A percentile compares a stretch with the other conserved stretches of the same genome.
Evolutionary conservation across 129 eudicot genomes (phyloP).

Genomic region (Flaveria bidentis): DNA sequence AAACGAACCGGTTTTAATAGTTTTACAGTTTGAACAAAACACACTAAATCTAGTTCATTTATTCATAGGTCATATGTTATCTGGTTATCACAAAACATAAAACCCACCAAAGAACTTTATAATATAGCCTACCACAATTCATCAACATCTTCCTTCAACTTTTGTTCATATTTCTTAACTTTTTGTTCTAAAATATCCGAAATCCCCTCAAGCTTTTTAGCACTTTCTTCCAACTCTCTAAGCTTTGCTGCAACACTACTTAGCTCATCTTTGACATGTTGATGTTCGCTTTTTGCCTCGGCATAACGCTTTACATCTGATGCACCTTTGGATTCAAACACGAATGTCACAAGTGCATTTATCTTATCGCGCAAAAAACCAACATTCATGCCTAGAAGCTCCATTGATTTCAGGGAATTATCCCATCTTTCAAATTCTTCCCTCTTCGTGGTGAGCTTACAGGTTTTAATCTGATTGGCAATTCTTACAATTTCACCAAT

Average conservation of each 20-base stretch:
- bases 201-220: conserved; percentile 34
- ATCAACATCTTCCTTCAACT: conserved; percentile 56
- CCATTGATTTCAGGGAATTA: conserved; percentile 56
- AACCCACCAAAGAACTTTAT: too few species aligned
- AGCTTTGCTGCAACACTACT: conserved; percentile 46
- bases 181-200: conserved; percentile 41
- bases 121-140: conserved; percentile 49
- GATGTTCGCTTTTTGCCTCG: conserved; percentile 44
- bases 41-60: too few species aligned
- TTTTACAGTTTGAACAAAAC: too few species aligned
- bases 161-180: conserved; percentile 42
- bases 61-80: too few species aligned
- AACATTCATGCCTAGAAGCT: conserved; percentile 65
- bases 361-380: conserved; percentile 61
- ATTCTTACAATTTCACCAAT: conserved; percentile 58
- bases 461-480: conserved; percentile 53
- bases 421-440: conserved; percentile 65
- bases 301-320: conserved; percentile 23
- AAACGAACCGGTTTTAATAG: too few species aligned
- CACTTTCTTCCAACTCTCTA: conserved; percentile 45
- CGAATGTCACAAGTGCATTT: conserved; percentile 35
- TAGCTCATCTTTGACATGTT: conserved; percentile 32
- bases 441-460: conserved; percentile 48
- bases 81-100: too few species aligned
- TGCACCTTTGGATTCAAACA: conserved; percentile 44